phyloP scores from a whole-genome alignment of 2,329 filamentous ascomycete genomes.

The Davidsoniella eucalypti region DNA sequence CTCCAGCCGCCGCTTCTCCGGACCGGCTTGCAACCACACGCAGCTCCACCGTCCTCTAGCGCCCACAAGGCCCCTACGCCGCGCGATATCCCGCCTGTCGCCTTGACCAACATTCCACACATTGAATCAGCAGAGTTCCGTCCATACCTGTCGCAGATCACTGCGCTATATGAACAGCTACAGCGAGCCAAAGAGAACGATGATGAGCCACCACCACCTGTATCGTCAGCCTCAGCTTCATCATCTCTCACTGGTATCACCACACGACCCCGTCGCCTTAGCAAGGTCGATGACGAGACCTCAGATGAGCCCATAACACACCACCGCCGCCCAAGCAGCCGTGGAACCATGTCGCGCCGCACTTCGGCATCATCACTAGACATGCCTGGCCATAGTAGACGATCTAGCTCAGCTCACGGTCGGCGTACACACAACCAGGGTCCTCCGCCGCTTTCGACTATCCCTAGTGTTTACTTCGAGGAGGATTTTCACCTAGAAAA shows the following conservation, averaged over 20 bases:
- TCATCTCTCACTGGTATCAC: neutral
- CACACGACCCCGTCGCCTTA: neutral
- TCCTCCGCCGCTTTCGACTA: slow-evolving; percentile 75
- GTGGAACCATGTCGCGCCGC: slow-evolving; percentile 23
- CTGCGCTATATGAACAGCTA: slow-evolving; percentile 75
- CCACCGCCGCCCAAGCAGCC: slow-evolving; percentile 30
- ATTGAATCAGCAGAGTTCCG: slow-evolving; percentile 68
- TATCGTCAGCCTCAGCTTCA: slow-evolving; percentile 17
- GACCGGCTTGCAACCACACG: slow-evolving; percentile 70
- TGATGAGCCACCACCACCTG: slow-evolving; percentile 35
- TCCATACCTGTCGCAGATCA: slow-evolving; percentile 71
- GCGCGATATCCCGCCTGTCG: slow-evolving; percentile 83
- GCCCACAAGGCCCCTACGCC: slow-evolving; percentile 69
- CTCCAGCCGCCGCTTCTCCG: slow-evolving; percentile 79
- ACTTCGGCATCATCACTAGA: slow-evolving; percentile 28
- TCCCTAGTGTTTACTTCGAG: slow-evolving; percentile 86
- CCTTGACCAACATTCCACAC: slow-evolving; percentile 72
- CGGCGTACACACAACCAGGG: slow-evolving; percentile 47
- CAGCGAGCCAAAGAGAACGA: slow-evolving; percentile 66
- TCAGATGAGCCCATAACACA: slow-evolving; percentile 22
- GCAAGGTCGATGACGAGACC: slow-evolving; percentile 3
- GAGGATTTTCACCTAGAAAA: slow-evolving; percentile 92
- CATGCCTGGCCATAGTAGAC: slow-evolving; percentile 1
- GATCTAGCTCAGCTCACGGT: slow-evolving; percentile 9
- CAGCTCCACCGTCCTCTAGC: slow-evolving; percentile 49